Conservation (phyloP, 2,329 filamentous ascomycete genomes). For the Stachybotrys chartarum region DNA sequence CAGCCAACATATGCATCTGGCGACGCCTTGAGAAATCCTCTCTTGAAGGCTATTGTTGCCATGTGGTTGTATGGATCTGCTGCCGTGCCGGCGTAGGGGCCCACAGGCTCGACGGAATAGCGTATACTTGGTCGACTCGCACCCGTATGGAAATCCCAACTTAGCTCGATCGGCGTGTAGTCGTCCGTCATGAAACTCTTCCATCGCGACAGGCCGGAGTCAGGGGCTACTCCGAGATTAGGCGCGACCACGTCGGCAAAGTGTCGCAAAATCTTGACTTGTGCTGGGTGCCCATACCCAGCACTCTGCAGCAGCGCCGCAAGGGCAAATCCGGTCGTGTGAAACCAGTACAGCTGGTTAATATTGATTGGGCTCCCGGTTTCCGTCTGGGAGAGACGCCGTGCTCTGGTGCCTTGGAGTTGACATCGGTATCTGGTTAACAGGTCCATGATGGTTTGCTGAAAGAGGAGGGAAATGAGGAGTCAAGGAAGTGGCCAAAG, state of each 20-base stretch:
- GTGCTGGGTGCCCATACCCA: background rate
- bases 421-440: background rate
- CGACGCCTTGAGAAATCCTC: background rate
- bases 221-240: background rate
- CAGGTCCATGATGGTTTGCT: no score
- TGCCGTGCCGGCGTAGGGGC: constrained; percentile 14
- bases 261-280: background rate
- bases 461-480: no score
- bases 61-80: constrained; percentile 15
- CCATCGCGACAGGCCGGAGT: constrained; percentile 12
- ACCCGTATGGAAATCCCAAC: constrained; percentile 24
- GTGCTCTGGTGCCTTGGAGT: background rate
- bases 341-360: constrained; percentile 2
- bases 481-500: no score
- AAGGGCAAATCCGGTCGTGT: constrained; percentile 1
- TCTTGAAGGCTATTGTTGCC: background rate
- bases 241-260: background rate
- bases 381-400: background rate
- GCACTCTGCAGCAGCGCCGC: constrained; percentile 1
- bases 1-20: constrained; percentile 10
- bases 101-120: constrained; percentile 25
- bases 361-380: background rate
- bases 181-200: constrained; percentile 34
- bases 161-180: constrained; percentile 26
- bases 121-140: constrained; percentile 16